These are phyloP conservation scores for Coniochaeta pulveracea DNA, from an alignment of 2,329 filamentous ascomycete species.

Conservation along the genomic window DNA sequence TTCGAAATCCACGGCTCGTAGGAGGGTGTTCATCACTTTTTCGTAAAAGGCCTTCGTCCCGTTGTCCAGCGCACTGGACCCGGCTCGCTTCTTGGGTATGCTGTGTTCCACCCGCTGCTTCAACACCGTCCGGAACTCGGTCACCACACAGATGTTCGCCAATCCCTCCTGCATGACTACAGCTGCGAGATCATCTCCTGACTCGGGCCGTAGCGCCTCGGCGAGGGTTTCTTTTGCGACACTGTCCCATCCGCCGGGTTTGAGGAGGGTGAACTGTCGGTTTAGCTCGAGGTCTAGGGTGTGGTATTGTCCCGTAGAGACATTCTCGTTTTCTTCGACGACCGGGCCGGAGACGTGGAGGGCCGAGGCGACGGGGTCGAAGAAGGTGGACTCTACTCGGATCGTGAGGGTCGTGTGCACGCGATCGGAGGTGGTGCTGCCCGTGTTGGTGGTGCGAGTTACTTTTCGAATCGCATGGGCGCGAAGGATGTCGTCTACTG, in stretches of 20 bases:
- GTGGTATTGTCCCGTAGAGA: constrained; percentile 44
- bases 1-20: constrained; percentile 66
- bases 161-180: constrained; percentile 88
- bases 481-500: constrained; percentile 38
- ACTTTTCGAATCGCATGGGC: constrained; percentile 47
- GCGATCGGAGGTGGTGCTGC: constrained; percentile 34
- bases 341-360: constrained; percentile 46
- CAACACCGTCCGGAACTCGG: constrained; percentile 66
- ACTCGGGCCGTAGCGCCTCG: constrained; percentile 69
- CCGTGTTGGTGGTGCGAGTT: constrained; percentile 30
- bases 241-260: constrained; percentile 80
- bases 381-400: constrained; percentile 44
- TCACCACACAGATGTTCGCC: constrained; percentile 75
- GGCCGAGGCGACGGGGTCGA: constrained; percentile 42
- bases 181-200: constrained; percentile 73
- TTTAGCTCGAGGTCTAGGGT: constrained; percentile 75
- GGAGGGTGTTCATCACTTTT: constrained; percentile 62
- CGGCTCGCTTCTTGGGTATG: constrained; percentile 56
- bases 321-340: constrained; percentile 38
- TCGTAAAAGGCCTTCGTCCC: constrained; percentile 70
- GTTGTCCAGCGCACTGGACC: constrained; percentile 54
- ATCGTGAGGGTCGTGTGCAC: constrained; percentile 48
- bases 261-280: constrained; percentile 79
- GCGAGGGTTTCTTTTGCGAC: constrained; percentile 68
- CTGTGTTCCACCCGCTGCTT: constrained; percentile 57